Evolutionary conservation across 805 yeast genomes (phyloP).

Genomic region (Yarrowia porcina): DNA sequence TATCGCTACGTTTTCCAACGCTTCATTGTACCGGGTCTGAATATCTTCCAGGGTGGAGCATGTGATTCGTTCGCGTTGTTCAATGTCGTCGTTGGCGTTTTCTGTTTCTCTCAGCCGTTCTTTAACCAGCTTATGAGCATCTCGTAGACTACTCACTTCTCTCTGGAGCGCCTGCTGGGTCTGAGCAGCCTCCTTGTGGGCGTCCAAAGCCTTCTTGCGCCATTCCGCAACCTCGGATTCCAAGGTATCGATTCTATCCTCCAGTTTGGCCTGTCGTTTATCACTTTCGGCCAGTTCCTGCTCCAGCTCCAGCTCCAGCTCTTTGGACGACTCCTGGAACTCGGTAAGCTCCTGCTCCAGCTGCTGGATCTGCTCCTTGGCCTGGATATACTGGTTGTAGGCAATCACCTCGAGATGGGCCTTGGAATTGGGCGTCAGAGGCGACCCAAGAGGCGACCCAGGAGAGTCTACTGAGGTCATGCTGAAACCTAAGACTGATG

Average conservation of each 20-base stretch:
- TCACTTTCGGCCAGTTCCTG: slow-evolving; percentile 42
- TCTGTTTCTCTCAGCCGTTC: slow-evolving; percentile 43
- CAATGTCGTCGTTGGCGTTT: slow-evolving; percentile 45
- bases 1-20: slow-evolving; percentile 43
- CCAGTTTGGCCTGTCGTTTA: slow-evolving; percentile 32
- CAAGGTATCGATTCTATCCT: slow-evolving; percentile 31
- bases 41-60: slow-evolving; percentile 39
- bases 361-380: slow-evolving; percentile 41
- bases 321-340: slow-evolving; percentile 45
- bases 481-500: too few relatives aligned
- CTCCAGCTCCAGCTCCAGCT: slow-evolving; percentile 47
- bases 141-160: slow-evolving; percentile 36
- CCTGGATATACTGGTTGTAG: slow-evolving; percentile 26
- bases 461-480: slow-evolving; percentile 7
- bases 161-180: slow-evolving; percentile 32
- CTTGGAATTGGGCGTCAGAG: slow-evolving; percentile 19
- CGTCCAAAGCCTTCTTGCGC: slow-evolving; percentile 34
- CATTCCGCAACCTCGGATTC: slow-evolving; percentile 35
- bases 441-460: slow-evolving; percentile 4
- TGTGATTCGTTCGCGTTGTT: slow-evolving; percentile 43
- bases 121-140: slow-evolving; percentile 37
- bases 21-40: slow-evolving; percentile 39
- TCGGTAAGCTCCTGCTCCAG: slow-evolving; percentile 45
- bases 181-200: slow-evolving; percentile 35
- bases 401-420: slow-evolving; percentile 22